Evolutionary conservation across 495 filamentous ascomycete species (phyloP).

Genomic region (Chaetomium fimeti): DNA sequence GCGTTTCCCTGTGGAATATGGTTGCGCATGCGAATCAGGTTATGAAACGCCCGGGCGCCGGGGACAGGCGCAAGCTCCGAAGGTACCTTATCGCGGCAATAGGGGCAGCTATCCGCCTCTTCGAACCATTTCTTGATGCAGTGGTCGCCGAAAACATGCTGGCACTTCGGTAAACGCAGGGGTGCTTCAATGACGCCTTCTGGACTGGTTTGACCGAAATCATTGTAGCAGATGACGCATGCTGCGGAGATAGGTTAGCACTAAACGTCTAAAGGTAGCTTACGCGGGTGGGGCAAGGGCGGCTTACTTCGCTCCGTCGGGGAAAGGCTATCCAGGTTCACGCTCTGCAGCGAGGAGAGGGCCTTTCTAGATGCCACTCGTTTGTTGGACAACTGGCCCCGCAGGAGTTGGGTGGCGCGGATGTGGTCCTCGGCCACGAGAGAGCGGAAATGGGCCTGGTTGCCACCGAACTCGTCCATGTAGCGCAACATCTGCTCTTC

Average conservation of each 20-base stretch:
- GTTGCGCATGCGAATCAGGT: slow-evolving; percentile 24
- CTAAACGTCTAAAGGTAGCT: background rate
- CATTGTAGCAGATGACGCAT: slow-evolving; percentile 60
- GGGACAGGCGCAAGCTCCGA: slow-evolving; percentile 41
- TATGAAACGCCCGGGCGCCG: slow-evolving; percentile 21
- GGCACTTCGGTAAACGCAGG: slow-evolving; percentile 54
- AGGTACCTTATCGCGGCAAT: slow-evolving; percentile 56
- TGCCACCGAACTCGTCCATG: slow-evolving; percentile 22
- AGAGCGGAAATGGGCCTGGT: slow-evolving; percentile 14
- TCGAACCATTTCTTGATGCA: slow-evolving; percentile 63
- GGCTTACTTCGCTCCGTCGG: slow-evolving; percentile 50
- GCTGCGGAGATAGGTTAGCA: slow-evolving; percentile 33
- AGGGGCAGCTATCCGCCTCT: slow-evolving; percentile 58
- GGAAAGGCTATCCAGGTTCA: slow-evolving; percentile 43
- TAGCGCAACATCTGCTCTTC: slow-evolving; percentile 30
- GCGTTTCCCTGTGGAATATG: background rate
- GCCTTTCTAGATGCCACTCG: slow-evolving; percentile 49
- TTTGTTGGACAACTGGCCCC: slow-evolving; percentile 43
- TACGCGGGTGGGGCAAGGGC: background rate
- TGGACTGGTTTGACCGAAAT: slow-evolving; percentile 50
- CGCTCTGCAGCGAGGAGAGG: slow-evolving; percentile 45
- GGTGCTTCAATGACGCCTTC: slow-evolving; percentile 53
- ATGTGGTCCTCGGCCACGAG: slow-evolving; percentile 33
- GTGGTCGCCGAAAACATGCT: slow-evolving; percentile 58
- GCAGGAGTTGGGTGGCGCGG: slow-evolving; percentile 39